phyloP scores from a whole-genome alignment of 2,329 filamentous ascomycete species.

The Seiridium unicorne region DNA sequence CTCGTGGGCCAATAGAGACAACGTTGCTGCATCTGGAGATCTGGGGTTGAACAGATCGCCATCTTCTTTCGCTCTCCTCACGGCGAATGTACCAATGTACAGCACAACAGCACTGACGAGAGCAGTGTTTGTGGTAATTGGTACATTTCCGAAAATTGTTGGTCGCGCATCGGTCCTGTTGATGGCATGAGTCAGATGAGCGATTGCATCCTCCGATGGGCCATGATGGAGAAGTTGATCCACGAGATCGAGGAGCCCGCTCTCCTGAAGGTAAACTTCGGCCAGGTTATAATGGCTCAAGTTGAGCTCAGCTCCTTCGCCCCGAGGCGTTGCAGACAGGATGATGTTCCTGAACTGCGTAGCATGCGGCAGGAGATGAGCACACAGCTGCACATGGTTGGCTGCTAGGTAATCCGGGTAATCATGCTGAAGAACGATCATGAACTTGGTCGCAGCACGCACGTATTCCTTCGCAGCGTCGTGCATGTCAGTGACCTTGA shows the following conservation, averaged over 20 bases:
- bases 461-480: slow-evolving; percentile 79
- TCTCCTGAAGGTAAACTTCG: slow-evolving; percentile 51
- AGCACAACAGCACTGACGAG: slow-evolving; percentile 82
- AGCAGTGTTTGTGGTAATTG: slow-evolving; percentile 65
- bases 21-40: slow-evolving; percentile 66
- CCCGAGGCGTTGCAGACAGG: slow-evolving; percentile 65
- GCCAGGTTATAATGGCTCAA: slow-evolving; percentile 66
- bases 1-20: slow-evolving; percentile 75
- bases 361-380: slow-evolving; percentile 78
- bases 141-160: slow-evolving; percentile 64
- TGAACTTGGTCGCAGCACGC: slow-evolving; percentile 75
- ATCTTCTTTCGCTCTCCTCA: slow-evolving; percentile 58
- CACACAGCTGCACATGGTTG: slow-evolving; percentile 79
- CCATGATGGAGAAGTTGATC: slow-evolving; percentile 60
- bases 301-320: slow-evolving; percentile 76
- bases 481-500: slow-evolving; percentile 70
- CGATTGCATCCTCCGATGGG: slow-evolving; percentile 69
- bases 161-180: slow-evolving; percentile 56
- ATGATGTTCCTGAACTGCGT: slow-evolving; percentile 87
- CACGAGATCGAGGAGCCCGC: slow-evolving; percentile 57
- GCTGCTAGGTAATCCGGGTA: slow-evolving; percentile 91
- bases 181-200: slow-evolving; percentile 73
- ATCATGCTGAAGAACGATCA: slow-evolving; percentile 87
- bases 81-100: slow-evolving; percentile 74
- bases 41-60: slow-evolving; percentile 62